A percentile compares a stretch with the other conserved stretches of the same genome.
phyloP scores from a whole-genome alignment of 345 rosid species.

The Litchi chinensis region DNA sequence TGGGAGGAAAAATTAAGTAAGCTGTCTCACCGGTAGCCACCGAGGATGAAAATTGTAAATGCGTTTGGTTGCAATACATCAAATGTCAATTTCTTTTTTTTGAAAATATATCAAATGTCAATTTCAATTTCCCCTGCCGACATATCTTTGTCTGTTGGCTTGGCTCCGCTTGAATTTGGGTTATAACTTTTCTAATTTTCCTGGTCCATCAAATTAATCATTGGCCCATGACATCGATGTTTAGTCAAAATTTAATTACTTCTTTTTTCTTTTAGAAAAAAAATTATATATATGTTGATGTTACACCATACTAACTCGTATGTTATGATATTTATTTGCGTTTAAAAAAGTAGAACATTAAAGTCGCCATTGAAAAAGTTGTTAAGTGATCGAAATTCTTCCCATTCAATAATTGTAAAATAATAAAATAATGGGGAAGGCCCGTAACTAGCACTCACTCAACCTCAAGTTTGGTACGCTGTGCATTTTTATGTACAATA shows the following conservation, averaged over 20 bases:
- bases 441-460: no score
- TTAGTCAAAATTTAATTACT: slow-evolving; percentile 17
- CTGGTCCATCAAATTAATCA: background rate
- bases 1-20: no score
- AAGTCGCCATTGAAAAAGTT: background rate
- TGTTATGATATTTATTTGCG: background rate
- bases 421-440: no score
- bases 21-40: no score
- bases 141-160: background rate
- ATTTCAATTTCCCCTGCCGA: slow-evolving; percentile 12
- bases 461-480: no score
- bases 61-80: no score
- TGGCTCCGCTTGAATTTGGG: no score
- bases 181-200: background rate
- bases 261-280: background rate
- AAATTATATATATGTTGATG: background rate
- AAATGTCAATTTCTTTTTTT: no score
- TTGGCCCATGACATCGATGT: slow-evolving; percentile 28
- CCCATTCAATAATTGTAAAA: no score
- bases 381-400: background rate
- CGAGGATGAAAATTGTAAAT: no score
- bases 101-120: background rate
- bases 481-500: no score
- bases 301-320: background rate
- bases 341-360: no score